Base-by-base conservation (phyloP, 805 yeast genomes). In the Barnettozyma wickerhamii region DNA sequence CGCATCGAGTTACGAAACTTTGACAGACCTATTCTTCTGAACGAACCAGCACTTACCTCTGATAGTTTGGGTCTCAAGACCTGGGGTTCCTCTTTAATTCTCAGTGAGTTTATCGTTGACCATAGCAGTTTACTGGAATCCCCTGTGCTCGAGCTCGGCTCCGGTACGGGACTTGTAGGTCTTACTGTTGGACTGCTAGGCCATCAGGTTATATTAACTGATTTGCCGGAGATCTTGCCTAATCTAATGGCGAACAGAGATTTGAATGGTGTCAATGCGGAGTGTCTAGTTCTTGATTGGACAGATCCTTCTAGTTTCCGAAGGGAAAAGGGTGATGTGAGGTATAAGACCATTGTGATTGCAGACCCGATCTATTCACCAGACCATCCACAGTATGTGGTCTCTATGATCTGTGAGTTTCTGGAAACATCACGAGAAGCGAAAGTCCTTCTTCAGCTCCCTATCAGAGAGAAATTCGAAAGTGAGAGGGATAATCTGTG, bases 151-250 rank as follows among this genome's bases (percentile, higher is more conserved):
- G 99, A 91, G 53, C 64, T 93, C n/a, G 99, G 99, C 0, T 72
- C 98, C 0, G 99, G 99, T 0, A 93, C 99, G 0, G 99, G 99
- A 0, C 67, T 91, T 13, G 83, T 81, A 4, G 97, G 98, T 0
- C 83, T 93, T 27, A 70, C 81, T 0, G 70, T 85, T 41, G 75
- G 74, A 1, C 42, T 68, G 7, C 52, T 81, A 6, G 88, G 88
- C 0, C 56, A 43, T 33, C 37, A 41, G 3, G 42, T 58, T 59
- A 35, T 42, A 0, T 58, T 88, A 19, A 90, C 98, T 0, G 99
- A 91, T 58, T 64, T 93, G 36, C 79, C 79, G 0, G 93, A 81
- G 37, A 90, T 91, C 32, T 70, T 84, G 0, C 75, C 77, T 0
- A 91, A 93, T 53, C 58, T 93, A 35, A 48, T 57, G 34, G 68